phyloP scores from a whole-genome alignment of 306 rosid species.

The Ochetophila trinervis region DNA sequence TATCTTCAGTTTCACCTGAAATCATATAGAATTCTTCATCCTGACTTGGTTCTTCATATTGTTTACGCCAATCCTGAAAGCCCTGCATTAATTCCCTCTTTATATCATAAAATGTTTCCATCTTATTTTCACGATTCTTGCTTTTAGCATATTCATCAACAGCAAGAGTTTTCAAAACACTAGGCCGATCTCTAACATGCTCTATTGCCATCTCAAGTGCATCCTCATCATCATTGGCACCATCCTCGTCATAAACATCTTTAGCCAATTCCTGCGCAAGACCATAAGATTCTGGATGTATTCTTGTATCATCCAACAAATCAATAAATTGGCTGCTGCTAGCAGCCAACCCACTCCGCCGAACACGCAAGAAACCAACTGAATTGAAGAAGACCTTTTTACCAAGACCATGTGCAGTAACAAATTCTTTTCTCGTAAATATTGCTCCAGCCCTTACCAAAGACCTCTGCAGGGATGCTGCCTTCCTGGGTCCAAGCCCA shows the following conservation, averaged over 20 bases:
- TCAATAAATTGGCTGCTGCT: slow-evolving; percentile 89
- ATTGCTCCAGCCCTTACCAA: slow-evolving; percentile 87
- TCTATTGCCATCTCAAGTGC: slow-evolving; percentile 97
- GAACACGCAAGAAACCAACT: slow-evolving; percentile 89
- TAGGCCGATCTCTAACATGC: slow-evolving; percentile 88
- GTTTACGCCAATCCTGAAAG: slow-evolving; percentile 96
- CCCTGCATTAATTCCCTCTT: slow-evolving; percentile 90
- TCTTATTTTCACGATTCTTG: slow-evolving; percentile 62
- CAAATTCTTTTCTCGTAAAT: slow-evolving; percentile 83
- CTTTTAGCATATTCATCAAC: slow-evolving; percentile 69
- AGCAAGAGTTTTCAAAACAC: slow-evolving; percentile 65
- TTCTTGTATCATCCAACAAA: slow-evolving; percentile 94
- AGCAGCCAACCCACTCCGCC: slow-evolving; percentile 91
- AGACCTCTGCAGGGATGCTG: slow-evolving; percentile 88
- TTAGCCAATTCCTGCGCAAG: slow-evolving; percentile 94
- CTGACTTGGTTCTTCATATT: slow-evolving; percentile 94
- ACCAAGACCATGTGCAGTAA: slow-evolving; percentile 73
- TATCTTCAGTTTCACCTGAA: slow-evolving; percentile 92
- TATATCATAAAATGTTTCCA: slow-evolving; percentile 71
- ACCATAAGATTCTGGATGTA: slow-evolving; percentile 91
- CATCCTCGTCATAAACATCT: slow-evolving; percentile 85
- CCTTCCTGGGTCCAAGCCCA: slow-evolving; percentile 99
- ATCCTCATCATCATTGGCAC: slow-evolving; percentile 85
- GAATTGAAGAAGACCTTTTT: slow-evolving; percentile 95
- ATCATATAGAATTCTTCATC: slow-evolving; percentile 95